Percentiles rank a stretch among this genome's conserved stretches.
Conservation (phyloP, 2,329 filamentous ascomycete species). For the Phialemoniopsis sp. region DNA sequence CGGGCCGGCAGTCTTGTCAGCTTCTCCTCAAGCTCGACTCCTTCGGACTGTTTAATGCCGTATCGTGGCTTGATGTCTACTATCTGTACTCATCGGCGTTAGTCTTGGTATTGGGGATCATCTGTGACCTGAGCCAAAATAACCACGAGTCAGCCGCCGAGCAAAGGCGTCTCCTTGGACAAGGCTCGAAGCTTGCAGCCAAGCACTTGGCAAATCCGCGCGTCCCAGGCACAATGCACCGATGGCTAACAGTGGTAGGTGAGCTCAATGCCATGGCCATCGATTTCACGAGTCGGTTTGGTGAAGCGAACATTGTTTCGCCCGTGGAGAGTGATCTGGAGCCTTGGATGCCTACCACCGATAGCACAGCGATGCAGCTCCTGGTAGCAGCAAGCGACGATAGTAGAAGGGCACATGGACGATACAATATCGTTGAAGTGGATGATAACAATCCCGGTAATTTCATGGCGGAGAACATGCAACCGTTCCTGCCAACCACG, state of each 20-base stretch:
- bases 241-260: slow-evolving; percentile 1
- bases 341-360: too few relatives aligned
- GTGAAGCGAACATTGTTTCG: too few relatives aligned
- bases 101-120: slow-evolving; percentile 29
- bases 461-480: too few relatives aligned
- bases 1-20: slow-evolving; percentile 24
- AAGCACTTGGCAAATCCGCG: slow-evolving; percentile 2
- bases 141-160: too few relatives aligned
- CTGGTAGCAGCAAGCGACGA: too few relatives aligned
- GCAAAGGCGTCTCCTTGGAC: background rate
- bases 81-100: slow-evolving; percentile 29
- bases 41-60: slow-evolving; percentile 29
- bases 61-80: slow-evolving; percentile 34
- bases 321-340: too few relatives aligned
- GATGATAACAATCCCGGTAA: too few relatives aligned
- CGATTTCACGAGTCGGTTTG: too few relatives aligned
- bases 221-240: slow-evolving; percentile 2
- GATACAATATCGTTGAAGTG: too few relatives aligned
- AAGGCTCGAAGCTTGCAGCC: slow-evolving; percentile 1
- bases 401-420: too few relatives aligned
- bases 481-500: too few relatives aligned
- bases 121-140: slow-evolving; percentile 19
- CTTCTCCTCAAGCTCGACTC: slow-evolving; percentile 28
- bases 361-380: too few relatives aligned
- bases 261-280: slow-evolving; percentile 5